Conservation (phyloP, 768 basidiomycete genomes). For the Mycena pura region DNA sequence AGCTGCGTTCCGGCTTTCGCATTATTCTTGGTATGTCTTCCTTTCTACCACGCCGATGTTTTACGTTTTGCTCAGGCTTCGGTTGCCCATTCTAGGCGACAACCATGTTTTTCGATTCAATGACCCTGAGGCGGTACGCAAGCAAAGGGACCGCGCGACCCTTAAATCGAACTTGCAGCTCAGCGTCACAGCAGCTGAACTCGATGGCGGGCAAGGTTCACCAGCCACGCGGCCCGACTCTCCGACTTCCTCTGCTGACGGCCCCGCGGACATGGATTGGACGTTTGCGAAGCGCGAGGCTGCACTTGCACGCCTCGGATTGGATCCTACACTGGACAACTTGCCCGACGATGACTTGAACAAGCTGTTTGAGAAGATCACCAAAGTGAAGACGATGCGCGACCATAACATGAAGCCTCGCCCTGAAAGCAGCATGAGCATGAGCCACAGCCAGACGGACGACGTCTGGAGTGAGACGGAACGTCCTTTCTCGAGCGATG, state of each 20-base stretch:
- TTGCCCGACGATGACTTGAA: constrained; percentile 95
- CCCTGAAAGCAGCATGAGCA: constrained; percentile 75
- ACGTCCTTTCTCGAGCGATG: constrained; percentile 79
- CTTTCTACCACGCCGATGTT: background rate
- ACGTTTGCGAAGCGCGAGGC: constrained; percentile 96
- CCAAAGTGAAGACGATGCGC: constrained; percentile 88
- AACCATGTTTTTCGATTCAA: constrained; percentile 98
- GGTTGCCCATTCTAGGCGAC: constrained; percentile 64
- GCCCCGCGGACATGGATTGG: constrained; percentile 92
- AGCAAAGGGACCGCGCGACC: constrained; percentile 83
- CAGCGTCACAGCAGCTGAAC: constrained; percentile 69
- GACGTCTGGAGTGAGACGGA: constrained; percentile 91
- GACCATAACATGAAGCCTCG: constrained; percentile 78
- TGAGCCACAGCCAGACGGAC: constrained; percentile 74
- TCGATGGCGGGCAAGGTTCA: constrained; percentile 55
- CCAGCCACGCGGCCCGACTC: constrained; percentile 81
- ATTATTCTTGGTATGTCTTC: constrained; percentile 84
- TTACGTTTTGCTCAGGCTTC: constrained; percentile 22
- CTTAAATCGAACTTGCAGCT: constrained; percentile 72
- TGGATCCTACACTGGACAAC: constrained; percentile 90
- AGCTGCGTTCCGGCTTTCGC: constrained; percentile 92
- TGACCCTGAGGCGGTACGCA: constrained; percentile 93
- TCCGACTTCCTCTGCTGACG: constrained; percentile 71
- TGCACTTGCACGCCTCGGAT: constrained; percentile 82
- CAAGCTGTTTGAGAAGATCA: constrained; percentile 93